Evolutionary conservation across 805 yeast genomes (phyloP).

Genomic region (Hemisphaericaspora nanyangensis): DNA sequence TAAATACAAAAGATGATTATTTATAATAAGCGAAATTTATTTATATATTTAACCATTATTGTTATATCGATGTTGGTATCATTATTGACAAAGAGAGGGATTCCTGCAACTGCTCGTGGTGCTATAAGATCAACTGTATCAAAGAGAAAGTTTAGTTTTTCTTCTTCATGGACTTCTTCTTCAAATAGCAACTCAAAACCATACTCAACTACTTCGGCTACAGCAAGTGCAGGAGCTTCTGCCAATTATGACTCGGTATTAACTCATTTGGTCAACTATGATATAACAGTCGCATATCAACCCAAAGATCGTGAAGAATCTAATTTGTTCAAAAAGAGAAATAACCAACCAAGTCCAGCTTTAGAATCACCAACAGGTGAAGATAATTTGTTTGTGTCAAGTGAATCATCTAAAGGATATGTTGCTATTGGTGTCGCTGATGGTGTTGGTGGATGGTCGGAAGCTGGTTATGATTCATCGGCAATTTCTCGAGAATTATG

Average conservation of each 20-base stretch:
- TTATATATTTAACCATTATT: constrained; percentile 12
- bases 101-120: constrained; percentile 7
- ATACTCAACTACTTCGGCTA: constrained; percentile 15
- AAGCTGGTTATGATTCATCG: constrained; percentile 84
- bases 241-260: constrained; percentile 15
- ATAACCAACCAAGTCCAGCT: constrained; percentile 31
- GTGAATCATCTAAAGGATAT: constrained; percentile 30
- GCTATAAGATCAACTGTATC: constrained; percentile 8
- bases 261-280: constrained; percentile 35
- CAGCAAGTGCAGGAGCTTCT: constrained; percentile 16
- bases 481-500: constrained; percentile 83
- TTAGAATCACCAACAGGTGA: constrained; percentile 61
- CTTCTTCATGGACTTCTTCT: constrained; percentile 20
- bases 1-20: too few species aligned
- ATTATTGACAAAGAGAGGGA: constrained; percentile 12
- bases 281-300: constrained; percentile 66
- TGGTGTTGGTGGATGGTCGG: constrained; percentile 98
- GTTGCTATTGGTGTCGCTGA: constrained; percentile 82
- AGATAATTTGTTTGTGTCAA: constrained; percentile 62
- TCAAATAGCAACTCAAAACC: constrained; percentile 8
- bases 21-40: constrained; percentile 4
- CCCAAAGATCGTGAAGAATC: constrained; percentile 65
- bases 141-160: constrained; percentile 17
- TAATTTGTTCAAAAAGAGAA: constrained; percentile 35
- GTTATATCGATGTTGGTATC: constrained; percentile 19